Percentiles rank a stretch among this genome's conserved stretches.
Evolutionary conservation across 495 filamentous ascomycete genomes (phyloP).

Genomic region (Hypoxylon trugodes): DNA sequence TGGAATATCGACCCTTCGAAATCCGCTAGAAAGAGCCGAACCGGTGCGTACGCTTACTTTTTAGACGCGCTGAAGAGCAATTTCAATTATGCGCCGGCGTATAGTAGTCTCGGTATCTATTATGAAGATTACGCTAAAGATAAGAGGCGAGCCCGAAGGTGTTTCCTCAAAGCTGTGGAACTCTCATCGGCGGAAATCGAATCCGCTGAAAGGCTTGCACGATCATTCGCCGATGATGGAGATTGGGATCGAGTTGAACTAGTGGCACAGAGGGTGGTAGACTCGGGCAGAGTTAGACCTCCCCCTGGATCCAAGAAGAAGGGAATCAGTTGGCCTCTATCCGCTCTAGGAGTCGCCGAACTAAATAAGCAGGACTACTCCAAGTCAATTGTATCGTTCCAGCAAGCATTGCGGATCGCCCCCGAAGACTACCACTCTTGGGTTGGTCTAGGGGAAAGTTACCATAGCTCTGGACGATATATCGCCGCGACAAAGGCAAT

Average conservation of each 20-base stretch:
- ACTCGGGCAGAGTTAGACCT: slow-evolving; percentile 88
- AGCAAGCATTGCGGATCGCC: slow-evolving; percentile 83
- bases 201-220: slow-evolving; percentile 87
- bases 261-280: slow-evolving; percentile 87
- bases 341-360: slow-evolving; percentile 95
- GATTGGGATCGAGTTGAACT: slow-evolving; percentile 98
- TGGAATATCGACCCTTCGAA: slow-evolving; percentile 82
- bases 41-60: slow-evolving; percentile 78
- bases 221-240: slow-evolving; percentile 82
- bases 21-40: slow-evolving; percentile 75
- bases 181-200: slow-evolving; percentile 86
- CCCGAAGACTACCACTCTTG: slow-evolving; percentile 92
- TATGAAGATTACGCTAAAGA: slow-evolving; percentile 92
- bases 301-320: slow-evolving; percentile 90
- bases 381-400: slow-evolving; percentile 89
- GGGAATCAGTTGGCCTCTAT: slow-evolving; percentile 93
- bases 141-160: slow-evolving; percentile 81
- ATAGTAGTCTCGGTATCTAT: slow-evolving; percentile 93
- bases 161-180: slow-evolving; percentile 97
- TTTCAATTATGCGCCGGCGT: slow-evolving; percentile 89
- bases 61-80: slow-evolving; percentile 85
- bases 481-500: slow-evolving; percentile 94
- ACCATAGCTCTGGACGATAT: slow-evolving; percentile 91
- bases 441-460: slow-evolving; percentile 95
- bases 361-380: slow-evolving; percentile 92